phyloP scores from a whole-genome alignment of 2,329 filamentous ascomycete genomes.

The Ustulina deusta region DNA sequence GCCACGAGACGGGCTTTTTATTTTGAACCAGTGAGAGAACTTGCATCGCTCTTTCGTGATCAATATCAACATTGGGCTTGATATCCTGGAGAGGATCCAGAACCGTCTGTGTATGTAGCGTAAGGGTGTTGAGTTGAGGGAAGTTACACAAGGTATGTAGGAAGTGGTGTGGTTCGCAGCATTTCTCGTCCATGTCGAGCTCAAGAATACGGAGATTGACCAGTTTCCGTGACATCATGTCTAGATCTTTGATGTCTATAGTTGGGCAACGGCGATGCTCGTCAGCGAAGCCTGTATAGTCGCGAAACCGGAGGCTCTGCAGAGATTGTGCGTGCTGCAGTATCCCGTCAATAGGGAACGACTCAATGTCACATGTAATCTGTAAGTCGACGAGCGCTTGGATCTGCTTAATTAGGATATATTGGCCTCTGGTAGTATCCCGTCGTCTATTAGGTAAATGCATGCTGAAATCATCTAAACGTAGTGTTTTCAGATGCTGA shows the following conservation, averaged over 20 bases:
- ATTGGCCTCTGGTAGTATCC: conserved; percentile 57
- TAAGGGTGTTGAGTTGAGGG: conserved; percentile 55
- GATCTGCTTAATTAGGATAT: conserved; percentile 56
- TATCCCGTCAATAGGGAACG: conserved; percentile 58
- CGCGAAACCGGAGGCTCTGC: conserved; percentile 56
- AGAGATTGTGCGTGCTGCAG: conserved; percentile 55
- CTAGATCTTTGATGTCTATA: conserved; percentile 52
- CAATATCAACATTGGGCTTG: conserved; percentile 51
- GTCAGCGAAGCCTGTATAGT: conserved; percentile 60
- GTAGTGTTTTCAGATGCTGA: conserved; percentile 53
- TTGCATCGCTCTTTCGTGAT: conserved; percentile 54
- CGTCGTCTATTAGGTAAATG: conserved; percentile 54
- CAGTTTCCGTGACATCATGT: conserved; percentile 51
- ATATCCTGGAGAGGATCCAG: conserved; percentile 48
- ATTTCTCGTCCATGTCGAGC: conserved; percentile 59
- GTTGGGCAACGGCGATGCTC: conserved; percentile 59
- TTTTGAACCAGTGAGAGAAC: conserved; percentile 52
- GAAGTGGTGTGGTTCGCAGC: conserved; percentile 54
- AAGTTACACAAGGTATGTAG: conserved; percentile 56
- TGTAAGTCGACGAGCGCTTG: conserved; percentile 53
- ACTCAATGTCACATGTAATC: conserved; percentile 57
- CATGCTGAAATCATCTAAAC: conserved; percentile 60
- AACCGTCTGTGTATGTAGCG: conserved; percentile 60
- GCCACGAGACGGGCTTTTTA: conserved; percentile 53
- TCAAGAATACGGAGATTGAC: conserved; percentile 56